Conservation (phyloP, 352 stramenopile species). For the Halophytophthora batemanensis region DNA sequence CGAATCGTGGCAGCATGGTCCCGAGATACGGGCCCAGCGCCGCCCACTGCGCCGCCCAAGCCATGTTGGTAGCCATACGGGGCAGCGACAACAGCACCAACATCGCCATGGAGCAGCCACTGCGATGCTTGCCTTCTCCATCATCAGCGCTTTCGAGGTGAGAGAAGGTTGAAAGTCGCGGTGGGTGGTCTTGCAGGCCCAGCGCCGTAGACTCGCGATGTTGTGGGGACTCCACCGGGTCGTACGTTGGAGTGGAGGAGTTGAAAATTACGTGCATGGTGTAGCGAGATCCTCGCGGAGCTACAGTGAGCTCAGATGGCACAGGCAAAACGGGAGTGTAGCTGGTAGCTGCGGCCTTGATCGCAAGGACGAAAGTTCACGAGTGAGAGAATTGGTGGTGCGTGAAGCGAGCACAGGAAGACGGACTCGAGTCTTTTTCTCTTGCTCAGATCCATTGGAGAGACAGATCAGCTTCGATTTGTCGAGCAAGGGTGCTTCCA, state of each 20-base stretch:
- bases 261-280: conserved; percentile 24
- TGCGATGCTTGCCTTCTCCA: conserved; percentile 16
- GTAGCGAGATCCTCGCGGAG: not conserved
- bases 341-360: no score
- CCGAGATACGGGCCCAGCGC: conserved; percentile 65
- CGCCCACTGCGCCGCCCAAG: conserved; percentile 75
- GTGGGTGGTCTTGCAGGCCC: conserved; percentile 23
- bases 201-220: conserved; percentile 18
- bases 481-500: no score
- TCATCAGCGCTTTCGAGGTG: conserved; percentile 28
- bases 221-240: conserved; percentile 24
- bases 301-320: not conserved
- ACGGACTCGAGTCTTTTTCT: not conserved
- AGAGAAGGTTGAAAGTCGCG: conserved; percentile 31
- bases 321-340: conserved; percentile 18
- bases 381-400: not conserved
- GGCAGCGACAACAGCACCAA: conserved; percentile 65
- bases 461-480: no score
- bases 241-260: conserved; percentile 45
- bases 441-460: not conserved
- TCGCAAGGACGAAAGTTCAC: not conserved
- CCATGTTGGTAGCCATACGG: conserved; percentile 76
- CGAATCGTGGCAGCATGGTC: conserved; percentile 58
- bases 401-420: not conserved
- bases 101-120: conserved; percentile 60